Base-by-base conservation (phyloP, 768 basidiomycete species). In the Trametes cubensis region DNA sequence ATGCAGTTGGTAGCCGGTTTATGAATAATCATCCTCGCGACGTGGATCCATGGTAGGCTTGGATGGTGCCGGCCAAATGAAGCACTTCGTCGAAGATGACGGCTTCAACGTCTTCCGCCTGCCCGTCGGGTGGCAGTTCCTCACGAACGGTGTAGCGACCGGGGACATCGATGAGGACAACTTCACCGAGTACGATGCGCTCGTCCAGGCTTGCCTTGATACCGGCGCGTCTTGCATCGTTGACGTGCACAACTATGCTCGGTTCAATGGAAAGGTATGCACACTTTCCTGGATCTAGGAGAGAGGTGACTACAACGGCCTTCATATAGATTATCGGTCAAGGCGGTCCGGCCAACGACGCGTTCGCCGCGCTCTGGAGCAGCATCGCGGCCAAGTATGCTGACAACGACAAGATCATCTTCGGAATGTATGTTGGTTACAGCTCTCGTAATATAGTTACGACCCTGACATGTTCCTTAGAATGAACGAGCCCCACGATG, bases 241-340 rank as follows among this genome's bases (percentile, higher is more conserved):
- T 41, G 83, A 83, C 67, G 58, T 84, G 72, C 84, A 85, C 72
- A 85, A 85, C 73, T 85, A 85, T 62, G 84, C 81, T 17, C 78
- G 84, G 39, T 84, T 80, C 79, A 82, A 85, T 60, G 80, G 80
- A 41, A 51, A 65, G 64, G 64, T 61, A 20, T 20, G 59, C 34
- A 2, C 18, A 13, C 45, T 6, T 14, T 23, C 23, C 4, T 14
- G 46, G 25, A 6, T 30, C 10, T 15, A 26, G 14, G 23, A 7
- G 25, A 30, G 25, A 30, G 11, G 6, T 4, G 10, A 20, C n/a
- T 30, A 14, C 30, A 20, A 17, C 25, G 10, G 20, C 15, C 10
- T 47, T 6, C 4, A 15, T 26, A 25, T 34, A 64, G 62, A 79
- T 70, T 73, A 74, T 76, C 45, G 72, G 68, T 10, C 75, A 80